Evolutionary conservation across 2,329 filamentous ascomycete species (phyloP).

Genomic region (Epichloe glyceriae): DNA sequence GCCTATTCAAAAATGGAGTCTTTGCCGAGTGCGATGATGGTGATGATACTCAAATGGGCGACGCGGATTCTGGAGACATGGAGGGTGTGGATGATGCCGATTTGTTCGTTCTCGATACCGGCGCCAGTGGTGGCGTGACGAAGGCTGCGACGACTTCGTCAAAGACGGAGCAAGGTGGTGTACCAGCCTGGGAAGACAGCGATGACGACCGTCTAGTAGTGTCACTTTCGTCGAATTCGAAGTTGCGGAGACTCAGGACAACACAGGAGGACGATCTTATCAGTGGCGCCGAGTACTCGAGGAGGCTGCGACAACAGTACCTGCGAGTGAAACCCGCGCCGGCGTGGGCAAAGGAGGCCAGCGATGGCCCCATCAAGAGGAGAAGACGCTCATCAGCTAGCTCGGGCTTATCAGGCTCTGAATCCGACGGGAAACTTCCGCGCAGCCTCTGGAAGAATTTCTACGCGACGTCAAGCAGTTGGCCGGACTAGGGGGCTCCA

Average conservation of each 20-base stretch:
- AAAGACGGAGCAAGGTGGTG: conserved; percentile 20
- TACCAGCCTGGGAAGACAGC: conserved; percentile 80
- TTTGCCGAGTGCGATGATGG: conserved; percentile 24
- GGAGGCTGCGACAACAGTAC: conserved; percentile 67
- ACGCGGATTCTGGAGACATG: conserved; percentile 37
- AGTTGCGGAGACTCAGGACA: conserved; percentile 70
- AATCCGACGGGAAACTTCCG: conserved; percentile 49
- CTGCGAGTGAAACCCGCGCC: conserved; percentile 46
- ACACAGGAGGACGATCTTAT: conserved; percentile 77
- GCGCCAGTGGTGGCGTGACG: conserved; percentile 25
- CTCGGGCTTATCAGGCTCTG: conserved; percentile 37
- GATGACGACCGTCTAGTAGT: conserved; percentile 82
- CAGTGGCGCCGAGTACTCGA: conserved; percentile 73
- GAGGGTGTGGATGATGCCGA: conserved; percentile 61
- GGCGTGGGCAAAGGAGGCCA: conserved; percentile 42
- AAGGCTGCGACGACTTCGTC: conserved; percentile 14
- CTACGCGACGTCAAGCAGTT: conserved; percentile 63
- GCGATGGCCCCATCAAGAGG: conserved; percentile 37
- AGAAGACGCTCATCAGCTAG: conserved; percentile 38
- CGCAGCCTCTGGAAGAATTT: conserved; percentile 66
- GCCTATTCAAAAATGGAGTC: conserved; percentile 41
- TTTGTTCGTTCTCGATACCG: conserved; percentile 73
- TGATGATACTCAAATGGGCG: conserved; percentile 23
- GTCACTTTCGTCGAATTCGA: conserved; percentile 58
- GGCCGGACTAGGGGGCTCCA: conserved; percentile 37